A percentile compares a stretch with the other conserved stretches of the same genome.
Evolutionary conservation across 2,329 filamentous ascomycete species (phyloP).

Genomic region (Elsinoe arachidis): DNA sequence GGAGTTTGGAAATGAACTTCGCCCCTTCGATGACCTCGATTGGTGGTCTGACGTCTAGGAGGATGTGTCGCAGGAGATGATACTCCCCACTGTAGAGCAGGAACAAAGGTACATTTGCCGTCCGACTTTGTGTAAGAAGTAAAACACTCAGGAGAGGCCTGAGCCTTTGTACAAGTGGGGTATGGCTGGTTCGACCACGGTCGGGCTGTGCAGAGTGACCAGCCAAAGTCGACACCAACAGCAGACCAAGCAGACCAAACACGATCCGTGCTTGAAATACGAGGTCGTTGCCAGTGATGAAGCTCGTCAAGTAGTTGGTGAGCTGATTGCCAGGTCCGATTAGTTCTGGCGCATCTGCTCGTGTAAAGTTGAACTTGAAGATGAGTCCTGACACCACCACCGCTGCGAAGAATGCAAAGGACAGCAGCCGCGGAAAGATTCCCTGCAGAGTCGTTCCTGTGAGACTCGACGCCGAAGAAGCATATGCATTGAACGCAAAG

Average conservation of each 20-base stretch:
- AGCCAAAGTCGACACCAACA: conserved; percentile 23
- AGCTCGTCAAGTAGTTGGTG: neutral
- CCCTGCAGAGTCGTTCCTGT: conserved; percentile 20
- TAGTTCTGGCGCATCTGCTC: conserved; percentile 73
- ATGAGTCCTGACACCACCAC: conserved; percentile 53
- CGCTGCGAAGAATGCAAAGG: conserved; percentile 27
- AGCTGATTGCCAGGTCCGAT: conserved; percentile 31
- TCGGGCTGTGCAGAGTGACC: conserved; percentile 14
- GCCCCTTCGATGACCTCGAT: neutral
- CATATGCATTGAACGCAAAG: conserved; percentile 61
- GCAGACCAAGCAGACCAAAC: conserved; percentile 30
- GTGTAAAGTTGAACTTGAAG: conserved; percentile 87
- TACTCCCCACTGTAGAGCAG: conserved; percentile 59
- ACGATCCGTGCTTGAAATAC: conserved; percentile 29
- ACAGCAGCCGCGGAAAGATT: conserved; percentile 22
- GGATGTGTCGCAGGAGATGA: conserved; percentile 30
- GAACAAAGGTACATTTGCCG: conserved; percentile 77
- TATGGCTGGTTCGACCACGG: conserved; percentile 17
- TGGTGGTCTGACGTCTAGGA: conserved; percentile 1
- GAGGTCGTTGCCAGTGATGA: conserved; percentile 17
- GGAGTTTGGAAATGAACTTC: neutral
- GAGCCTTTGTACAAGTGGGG: neutral
- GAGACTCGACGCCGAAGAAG: conserved; percentile 38
- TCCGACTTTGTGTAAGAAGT: conserved; percentile 76
- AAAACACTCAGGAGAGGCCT: conserved; percentile 63